Percentiles rank a stretch among this genome's conserved stretches.
Evolutionary conservation across 75 land plant species (phyloP).

Genomic region (Cunninghamia lanceolata): DNA sequence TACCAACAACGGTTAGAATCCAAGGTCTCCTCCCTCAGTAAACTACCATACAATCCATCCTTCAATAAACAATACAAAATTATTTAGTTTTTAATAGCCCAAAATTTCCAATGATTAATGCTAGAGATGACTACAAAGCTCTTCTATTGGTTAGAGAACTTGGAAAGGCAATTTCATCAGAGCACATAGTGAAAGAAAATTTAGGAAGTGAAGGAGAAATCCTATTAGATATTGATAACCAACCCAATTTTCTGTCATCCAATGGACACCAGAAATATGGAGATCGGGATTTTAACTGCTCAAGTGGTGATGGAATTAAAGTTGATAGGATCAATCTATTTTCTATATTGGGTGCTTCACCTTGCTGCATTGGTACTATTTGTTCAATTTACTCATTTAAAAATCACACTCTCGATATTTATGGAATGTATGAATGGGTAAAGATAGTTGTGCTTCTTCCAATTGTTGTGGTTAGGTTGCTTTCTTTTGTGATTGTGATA

Average conservation of each 20-base stretch:
- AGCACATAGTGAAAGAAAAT: background rate
- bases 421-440: slow-evolving; percentile 68
- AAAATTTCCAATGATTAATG: background rate
- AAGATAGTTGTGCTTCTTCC: too few relatives aligned
- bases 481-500: slow-evolving; percentile 49
- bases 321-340: background rate
- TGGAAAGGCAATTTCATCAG: background rate
- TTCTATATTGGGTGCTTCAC: too few relatives aligned
- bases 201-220: background rate
- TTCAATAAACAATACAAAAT: too few relatives aligned
- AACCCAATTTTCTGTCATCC: background rate
- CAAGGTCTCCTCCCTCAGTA: too few relatives aligned
- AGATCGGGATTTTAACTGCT: background rate
- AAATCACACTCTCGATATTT: slow-evolving; percentile 55
- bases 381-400: slow-evolving; percentile 66
- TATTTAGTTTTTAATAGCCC: background rate
- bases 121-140: background rate
- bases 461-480: slow-evolving; percentile 50
- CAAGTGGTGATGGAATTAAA: background rate
- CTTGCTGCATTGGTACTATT: too few relatives aligned
- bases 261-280: background rate
- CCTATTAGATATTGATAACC: background rate
- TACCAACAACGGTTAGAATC: too few relatives aligned
- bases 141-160: background rate
- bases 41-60: too few relatives aligned